Evolutionary conservation across 225 moss, liverwort and hornwort genomes (phyloP).

Genomic region (Polytrichum commune): DNA sequence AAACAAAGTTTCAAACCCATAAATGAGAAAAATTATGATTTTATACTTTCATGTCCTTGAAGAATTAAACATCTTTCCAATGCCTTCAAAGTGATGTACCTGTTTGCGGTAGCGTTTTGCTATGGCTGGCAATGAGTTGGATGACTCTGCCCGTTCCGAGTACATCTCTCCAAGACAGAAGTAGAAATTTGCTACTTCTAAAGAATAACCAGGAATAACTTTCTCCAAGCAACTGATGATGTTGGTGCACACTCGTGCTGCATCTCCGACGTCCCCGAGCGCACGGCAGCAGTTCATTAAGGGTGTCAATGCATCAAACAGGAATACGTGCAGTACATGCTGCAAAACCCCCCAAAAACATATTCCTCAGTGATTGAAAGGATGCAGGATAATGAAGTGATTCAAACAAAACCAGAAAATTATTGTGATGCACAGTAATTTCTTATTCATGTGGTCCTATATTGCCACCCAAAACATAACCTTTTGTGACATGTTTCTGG

Average conservation of each 20-base stretch:
- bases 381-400: too few species aligned
- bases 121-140: constrained; percentile 43
- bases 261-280: constrained; percentile 67
- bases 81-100: constrained; percentile 20
- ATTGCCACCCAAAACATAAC: too few species aligned
- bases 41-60: too few species aligned
- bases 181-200: constrained; percentile 78
- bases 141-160: constrained; percentile 51
- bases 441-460: too few species aligned
- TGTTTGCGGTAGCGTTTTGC: constrained; percentile 69
- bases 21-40: too few species aligned
- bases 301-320: constrained; percentile 80
- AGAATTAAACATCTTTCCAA: neutral
- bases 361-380: neutral
- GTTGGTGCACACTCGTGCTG: constrained; percentile 60
- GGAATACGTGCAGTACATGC: constrained; percentile 74
- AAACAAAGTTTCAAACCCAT: too few species aligned
- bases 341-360: constrained; percentile 20
- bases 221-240: constrained; percentile 68
- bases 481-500: too few species aligned
- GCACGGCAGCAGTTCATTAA: constrained; percentile 88
- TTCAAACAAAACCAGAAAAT: too few species aligned
- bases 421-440: too few species aligned
- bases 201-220: constrained; percentile 64
- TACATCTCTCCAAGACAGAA: constrained; percentile 91